Evolutionary conservation across 2,329 filamentous ascomycete genomes (phyloP).

Genomic region (Penicillium janthinellum): DNA sequence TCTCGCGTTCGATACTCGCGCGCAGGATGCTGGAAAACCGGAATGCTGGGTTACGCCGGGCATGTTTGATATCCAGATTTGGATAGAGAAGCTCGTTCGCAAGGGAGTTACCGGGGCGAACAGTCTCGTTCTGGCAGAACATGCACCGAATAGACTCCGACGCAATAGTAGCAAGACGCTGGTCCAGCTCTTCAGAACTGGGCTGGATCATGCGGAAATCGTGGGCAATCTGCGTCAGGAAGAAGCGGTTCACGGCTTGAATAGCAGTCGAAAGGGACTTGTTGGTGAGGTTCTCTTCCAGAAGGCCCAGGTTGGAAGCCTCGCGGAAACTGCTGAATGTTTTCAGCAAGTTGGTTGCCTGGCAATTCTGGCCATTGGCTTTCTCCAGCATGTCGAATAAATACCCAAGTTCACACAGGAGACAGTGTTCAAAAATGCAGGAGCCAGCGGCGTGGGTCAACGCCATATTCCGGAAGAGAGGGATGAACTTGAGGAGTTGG

Average conservation of each 20-base stretch:
- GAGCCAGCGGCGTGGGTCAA: conserved; percentile 84
- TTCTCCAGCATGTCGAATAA: conserved; percentile 98
- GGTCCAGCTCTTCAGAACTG: conserved; percentile 67
- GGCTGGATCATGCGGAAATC: conserved; percentile 73
- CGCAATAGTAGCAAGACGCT: conserved; percentile 55
- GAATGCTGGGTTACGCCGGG: conserved; percentile 51
- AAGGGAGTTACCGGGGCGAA: conserved; percentile 74
- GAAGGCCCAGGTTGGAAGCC: conserved; percentile 72
- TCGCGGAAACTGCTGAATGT: conserved; percentile 82
- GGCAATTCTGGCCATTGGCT: conserved; percentile 88
- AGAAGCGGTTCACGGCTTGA: conserved; percentile 81
- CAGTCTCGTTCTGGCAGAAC: conserved; percentile 84
- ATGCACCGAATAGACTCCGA: conserved; percentile 72
- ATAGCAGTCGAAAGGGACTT: conserved; percentile 77
- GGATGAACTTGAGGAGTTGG: conserved; percentile 89
- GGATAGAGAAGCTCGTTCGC: conserved; percentile 88
- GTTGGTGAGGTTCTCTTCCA: conserved; percentile 79
- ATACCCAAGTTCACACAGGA: conserved; percentile 93
- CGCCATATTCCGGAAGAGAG: conserved; percentile 81
- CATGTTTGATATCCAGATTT: conserved; percentile 54
- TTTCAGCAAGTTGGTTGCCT: conserved; percentile 92
- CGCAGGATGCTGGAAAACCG: conserved; percentile 91
- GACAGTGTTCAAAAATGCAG: conserved; percentile 78
- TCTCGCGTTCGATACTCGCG: conserved; percentile 84
- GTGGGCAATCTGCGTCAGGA: conserved; percentile 76